These are phyloP conservation scores for Bruguiera gymnorhiza DNA, from an alignment of 345 rosid genomes.

Conservation along the genomic window DNA sequence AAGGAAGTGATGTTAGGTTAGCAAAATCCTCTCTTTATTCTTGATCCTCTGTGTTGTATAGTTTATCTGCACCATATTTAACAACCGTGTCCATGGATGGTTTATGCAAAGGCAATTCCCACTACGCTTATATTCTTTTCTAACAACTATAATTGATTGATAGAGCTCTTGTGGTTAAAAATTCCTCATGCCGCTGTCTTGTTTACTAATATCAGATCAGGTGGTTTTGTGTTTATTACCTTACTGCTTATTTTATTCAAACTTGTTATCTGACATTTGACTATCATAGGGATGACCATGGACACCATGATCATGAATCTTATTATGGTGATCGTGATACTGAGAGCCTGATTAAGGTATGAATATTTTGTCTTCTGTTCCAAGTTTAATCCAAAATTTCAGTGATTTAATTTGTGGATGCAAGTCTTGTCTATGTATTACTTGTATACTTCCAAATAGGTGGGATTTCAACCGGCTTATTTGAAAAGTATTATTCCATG, in stretches of 20 bases:
- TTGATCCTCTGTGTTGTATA: neutral
- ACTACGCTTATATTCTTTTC: neutral
- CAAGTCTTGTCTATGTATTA: neutral
- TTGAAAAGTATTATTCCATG: conserved; percentile 20
- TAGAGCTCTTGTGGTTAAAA: neutral
- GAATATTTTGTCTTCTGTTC: conserved; percentile 9
- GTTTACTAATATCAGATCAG: neutral
- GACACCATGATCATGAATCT: conserved; percentile 94
- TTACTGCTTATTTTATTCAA: conserved; percentile 2
- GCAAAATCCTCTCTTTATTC: conserved; percentile 11
- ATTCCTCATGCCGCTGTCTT: neutral
- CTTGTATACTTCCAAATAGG: neutral
- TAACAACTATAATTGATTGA: neutral
- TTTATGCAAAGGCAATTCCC: neutral
- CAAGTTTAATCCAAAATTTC: neutral
- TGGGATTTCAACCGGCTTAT: conserved; percentile 6
- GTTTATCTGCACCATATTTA: neutral
- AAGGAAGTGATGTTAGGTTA: conserved; percentile 89
- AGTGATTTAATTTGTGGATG: neutral
- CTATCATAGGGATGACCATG: conserved; percentile 71
- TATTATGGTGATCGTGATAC: conserved; percentile 99
- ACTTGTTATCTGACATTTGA: conserved; percentile 16
- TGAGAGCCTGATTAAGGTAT: conserved; percentile 85
- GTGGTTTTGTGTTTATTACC: neutral
- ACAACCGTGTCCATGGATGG: neutral